These are phyloP conservation scores for Teunomyces barrocoloradensis DNA, from an alignment of 805 yeast species.

Conservation along the genomic window DNA sequence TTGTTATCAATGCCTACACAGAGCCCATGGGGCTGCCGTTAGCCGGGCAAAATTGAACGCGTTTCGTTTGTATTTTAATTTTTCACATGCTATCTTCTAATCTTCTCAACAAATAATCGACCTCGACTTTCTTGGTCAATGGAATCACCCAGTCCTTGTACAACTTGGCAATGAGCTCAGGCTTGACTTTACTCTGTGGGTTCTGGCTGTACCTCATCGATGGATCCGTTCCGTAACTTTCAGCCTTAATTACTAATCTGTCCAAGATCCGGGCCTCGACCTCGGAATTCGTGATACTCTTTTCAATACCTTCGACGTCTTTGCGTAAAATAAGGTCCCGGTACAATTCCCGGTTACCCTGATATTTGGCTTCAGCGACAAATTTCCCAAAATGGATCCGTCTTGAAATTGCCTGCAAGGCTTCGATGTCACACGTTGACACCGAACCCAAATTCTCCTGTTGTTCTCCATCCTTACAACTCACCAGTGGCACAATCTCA, in stretches of 20 bases:
- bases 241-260: slow-evolving; percentile 76
- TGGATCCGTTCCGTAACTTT: slow-evolving; percentile 87
- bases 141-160: slow-evolving; percentile 91
- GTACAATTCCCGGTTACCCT: slow-evolving; percentile 60
- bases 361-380: slow-evolving; percentile 94
- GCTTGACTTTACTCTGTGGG: slow-evolving; percentile 71
- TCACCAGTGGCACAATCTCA: slow-evolving; percentile 71
- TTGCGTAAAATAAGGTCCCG: slow-evolving; percentile 59
- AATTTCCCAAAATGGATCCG: slow-evolving; percentile 96
- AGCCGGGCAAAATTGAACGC: background rate
- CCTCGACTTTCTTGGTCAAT: slow-evolving; percentile 90
- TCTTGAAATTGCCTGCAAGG: slow-evolving; percentile 83
- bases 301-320: slow-evolving; percentile 72
- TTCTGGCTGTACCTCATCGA: slow-evolving; percentile 66
- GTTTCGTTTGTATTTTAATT: background rate
- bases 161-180: slow-evolving; percentile 76
- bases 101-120: slow-evolving; percentile 83
- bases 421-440: slow-evolving; percentile 78
- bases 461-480: slow-evolving; percentile 69
- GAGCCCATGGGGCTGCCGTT: background rate
- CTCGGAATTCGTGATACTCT: slow-evolving; percentile 78
- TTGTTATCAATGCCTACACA: background rate
- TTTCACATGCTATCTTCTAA: slow-evolving; percentile 50
- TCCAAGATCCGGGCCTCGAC: slow-evolving; percentile 84
- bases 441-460: slow-evolving; percentile 86